A percentile compares a stretch with the other conserved stretches of the same genome.
Conservation (phyloP, 257 asterid genomes). For the Avicennia marina region DNA sequence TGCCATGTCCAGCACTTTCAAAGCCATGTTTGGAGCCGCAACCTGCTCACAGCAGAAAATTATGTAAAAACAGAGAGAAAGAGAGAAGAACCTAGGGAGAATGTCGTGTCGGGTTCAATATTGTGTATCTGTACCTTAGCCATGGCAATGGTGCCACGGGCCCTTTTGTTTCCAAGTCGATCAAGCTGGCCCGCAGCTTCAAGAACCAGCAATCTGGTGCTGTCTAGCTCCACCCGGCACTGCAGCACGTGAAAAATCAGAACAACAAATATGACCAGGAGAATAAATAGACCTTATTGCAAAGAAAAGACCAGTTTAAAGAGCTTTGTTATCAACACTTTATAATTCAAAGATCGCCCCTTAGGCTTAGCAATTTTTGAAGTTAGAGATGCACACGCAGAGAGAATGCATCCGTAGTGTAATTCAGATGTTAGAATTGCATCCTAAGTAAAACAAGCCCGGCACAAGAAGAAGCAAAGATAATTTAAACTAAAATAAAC, state of each 20-base stretch:
- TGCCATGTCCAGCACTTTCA: constrained; percentile 84
- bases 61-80: neutral
- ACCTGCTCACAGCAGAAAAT: constrained; percentile 36
- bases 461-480: no score
- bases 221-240: constrained; percentile 88
- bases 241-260: constrained; percentile 26
- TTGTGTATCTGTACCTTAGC: constrained; percentile 61
- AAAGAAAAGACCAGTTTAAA: no score
- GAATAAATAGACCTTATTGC: neutral
- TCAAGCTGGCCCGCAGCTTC: constrained; percentile 98
- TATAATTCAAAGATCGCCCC: no score
- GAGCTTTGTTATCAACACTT: no score
- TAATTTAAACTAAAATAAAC: no score
- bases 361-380: no score
- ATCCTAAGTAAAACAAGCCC: no score
- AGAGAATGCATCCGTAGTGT: no score
- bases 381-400: no score
- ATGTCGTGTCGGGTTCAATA: neutral
- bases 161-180: constrained; percentile 68
- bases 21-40: constrained; percentile 91
- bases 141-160: constrained; percentile 89
- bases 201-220: constrained; percentile 74
- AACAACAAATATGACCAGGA: neutral
- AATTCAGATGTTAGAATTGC: no score
- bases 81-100: neutral